Conservation (phyloP, 2,329 filamentous ascomycete genomes). For the Phyllosticta capitalensis region DNA sequence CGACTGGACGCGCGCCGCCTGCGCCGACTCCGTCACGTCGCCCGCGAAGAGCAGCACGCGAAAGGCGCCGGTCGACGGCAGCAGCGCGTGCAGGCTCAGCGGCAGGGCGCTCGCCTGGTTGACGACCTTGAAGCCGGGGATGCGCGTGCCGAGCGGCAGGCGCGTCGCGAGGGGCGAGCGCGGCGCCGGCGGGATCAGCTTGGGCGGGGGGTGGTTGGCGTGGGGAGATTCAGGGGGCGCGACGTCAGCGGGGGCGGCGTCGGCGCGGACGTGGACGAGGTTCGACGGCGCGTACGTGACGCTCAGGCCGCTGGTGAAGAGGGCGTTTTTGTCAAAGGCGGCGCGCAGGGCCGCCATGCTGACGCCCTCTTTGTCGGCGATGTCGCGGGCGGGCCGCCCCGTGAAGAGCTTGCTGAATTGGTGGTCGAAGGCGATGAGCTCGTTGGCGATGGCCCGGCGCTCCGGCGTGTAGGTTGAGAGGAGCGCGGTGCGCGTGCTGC, state of each 20-base stretch:
- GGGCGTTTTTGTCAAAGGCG: constrained; percentile 49
- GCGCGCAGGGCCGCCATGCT: constrained; percentile 54
- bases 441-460: constrained; percentile 51
- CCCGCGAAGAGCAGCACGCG: constrained; percentile 54
- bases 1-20: constrained; percentile 36
- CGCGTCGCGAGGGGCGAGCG: constrained; percentile 37
- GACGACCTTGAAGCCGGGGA: constrained; percentile 50
- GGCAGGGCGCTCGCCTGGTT: constrained; percentile 48
- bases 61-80: constrained; percentile 50
- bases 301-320: constrained; percentile 49
- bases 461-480: constrained; percentile 41
- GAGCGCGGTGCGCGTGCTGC: background rate
- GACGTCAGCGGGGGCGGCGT: constrained; percentile 34
- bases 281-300: constrained; percentile 50
- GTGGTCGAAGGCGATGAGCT: constrained; percentile 51
- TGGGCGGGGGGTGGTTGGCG: constrained; percentile 13
- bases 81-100: constrained; percentile 49
- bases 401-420: constrained; percentile 40
- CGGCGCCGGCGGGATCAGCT: constrained; percentile 14
- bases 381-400: constrained; percentile 44
- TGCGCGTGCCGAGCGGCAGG: constrained; percentile 46
- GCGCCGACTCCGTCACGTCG: constrained; percentile 37
- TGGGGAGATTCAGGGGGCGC: constrained; percentile 41
- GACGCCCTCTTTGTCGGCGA: constrained; percentile 51
- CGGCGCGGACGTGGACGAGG: constrained; percentile 41